phyloP scores from a whole-genome alignment of 306 rosid species.

The Astragalus membranaceus region DNA sequence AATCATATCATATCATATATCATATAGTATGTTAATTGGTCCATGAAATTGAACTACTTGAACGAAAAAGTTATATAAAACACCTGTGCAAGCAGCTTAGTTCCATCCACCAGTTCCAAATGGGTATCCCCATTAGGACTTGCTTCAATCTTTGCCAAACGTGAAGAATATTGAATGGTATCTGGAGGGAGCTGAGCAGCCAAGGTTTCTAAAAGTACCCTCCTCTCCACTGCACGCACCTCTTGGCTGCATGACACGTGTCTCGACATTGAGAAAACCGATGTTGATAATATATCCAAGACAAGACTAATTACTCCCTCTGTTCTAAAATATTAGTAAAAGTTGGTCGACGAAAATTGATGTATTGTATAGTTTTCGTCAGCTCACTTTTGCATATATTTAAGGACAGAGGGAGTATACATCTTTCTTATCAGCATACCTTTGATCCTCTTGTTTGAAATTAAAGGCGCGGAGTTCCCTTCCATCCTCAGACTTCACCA shows the following conservation, averaged over 20 bases:
- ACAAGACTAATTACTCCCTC: too few relatives aligned
- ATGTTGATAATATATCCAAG: not conserved
- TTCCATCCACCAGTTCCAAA: constrained; percentile 64
- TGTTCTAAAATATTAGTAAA: too few relatives aligned
- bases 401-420: too few relatives aligned
- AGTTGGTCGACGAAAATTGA: too few relatives aligned
- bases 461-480: constrained; percentile 70
- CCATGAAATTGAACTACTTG: not conserved
- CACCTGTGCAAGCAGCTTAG: constrained; percentile 68
- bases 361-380: too few relatives aligned
- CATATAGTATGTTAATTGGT: not conserved
- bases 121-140: constrained; percentile 40
- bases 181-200: constrained; percentile 52
- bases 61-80: too few relatives aligned
- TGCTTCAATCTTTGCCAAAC: constrained; percentile 48
- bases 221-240: constrained; percentile 85
- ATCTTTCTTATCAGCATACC: constrained; percentile 20
- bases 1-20: not conserved
- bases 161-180: constrained; percentile 60
- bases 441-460: constrained; percentile 76
- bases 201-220: constrained; percentile 75
- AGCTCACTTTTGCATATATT: too few relatives aligned
- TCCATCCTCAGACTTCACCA: constrained; percentile 66
- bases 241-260: constrained; percentile 57
- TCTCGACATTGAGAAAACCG: not conserved